Conservation (phyloP, 2,329 filamentous ascomycete genomes). For the Epichloe brachyelytri region DNA sequence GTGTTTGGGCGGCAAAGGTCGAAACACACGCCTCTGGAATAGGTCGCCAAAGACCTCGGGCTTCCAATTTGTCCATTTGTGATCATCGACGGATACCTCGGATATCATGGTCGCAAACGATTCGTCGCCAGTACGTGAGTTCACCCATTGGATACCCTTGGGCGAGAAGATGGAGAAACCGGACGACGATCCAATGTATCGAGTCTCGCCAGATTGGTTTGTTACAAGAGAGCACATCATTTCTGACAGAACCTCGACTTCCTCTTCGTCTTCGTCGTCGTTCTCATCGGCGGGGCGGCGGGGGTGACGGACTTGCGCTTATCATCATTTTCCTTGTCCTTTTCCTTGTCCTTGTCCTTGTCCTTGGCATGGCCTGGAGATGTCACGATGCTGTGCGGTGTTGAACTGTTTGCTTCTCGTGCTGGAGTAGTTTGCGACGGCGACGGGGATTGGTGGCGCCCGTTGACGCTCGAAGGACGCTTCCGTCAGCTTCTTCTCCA, state of each 20-base stretch:
- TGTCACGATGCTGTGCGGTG: conserved; percentile 40
- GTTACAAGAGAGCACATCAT: conserved; percentile 99
- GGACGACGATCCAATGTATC: conserved; percentile 96
- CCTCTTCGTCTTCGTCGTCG: conserved; percentile 38
- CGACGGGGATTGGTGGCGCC: conserved; percentile 33
- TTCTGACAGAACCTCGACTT: conserved; percentile 82
- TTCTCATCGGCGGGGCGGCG: conserved; percentile 23
- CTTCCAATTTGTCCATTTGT: conserved; percentile 96
- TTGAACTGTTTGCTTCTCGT: conserved; percentile 29
- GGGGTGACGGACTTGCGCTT: conserved; percentile 23
- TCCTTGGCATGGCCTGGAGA: conserved; percentile 34
- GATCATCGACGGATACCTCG: conserved; percentile 78
- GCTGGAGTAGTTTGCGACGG: conserved; percentile 33
- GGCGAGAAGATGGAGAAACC: conserved; percentile 98
- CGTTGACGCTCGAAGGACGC: conserved; percentile 39
- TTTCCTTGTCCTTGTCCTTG: conserved; percentile 20
- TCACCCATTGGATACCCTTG: conserved; percentile 97
- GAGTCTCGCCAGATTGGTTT: conserved; percentile 84
- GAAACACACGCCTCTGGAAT: conserved; percentile 75
- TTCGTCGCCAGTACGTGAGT: conserved; percentile 89
- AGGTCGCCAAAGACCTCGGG: conserved; percentile 93
- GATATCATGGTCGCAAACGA: conserved; percentile 94
- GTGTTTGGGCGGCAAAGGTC: conserved; percentile 68
- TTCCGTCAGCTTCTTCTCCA: conserved; percentile 64
- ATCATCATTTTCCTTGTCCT: conserved; percentile 21